Evolutionary conservation across 176 grass and related monocot genomes (phyloP), one percentile per base, ranked within the genome.

Genomic region (Eleusine coracana): DNA sequence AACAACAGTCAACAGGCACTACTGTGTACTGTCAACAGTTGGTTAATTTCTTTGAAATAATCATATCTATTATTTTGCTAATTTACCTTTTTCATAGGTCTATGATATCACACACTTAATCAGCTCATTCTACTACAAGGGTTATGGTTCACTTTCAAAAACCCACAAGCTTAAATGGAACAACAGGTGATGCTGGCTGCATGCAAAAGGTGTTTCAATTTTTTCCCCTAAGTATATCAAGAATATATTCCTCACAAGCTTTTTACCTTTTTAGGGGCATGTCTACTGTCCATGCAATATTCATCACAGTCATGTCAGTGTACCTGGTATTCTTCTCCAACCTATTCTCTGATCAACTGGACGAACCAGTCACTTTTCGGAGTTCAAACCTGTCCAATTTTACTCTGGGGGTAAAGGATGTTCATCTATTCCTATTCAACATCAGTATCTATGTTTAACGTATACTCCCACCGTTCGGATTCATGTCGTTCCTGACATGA

Each of bases 81-180:
- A 86, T 74, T 73, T 20, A 18, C 7, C 5, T 7, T 77, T 9
- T 27, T 78, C 66, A 60, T 79, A 99, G 96, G 89, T 75, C 69
- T 93, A 96, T 83, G 89, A 96, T 70, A 58, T 93, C 75, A 88
- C 96, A 73, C 89, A 87, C 54, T 74, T 93, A 82, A 80, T 96
- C 67, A 96, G 91, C 77, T 90, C 89, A 76, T 88, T 93, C 66
- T 99, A 93, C 81, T 99, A 75, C 85, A 96, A 99, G 80, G 76
- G 89, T 73, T 99, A 96, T 82, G 73, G 87, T 70, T 99, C 96
- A 80, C 96, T 99, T 83, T 96, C 89, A 71, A 96, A 99, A 85
- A 80, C 67, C 79, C 91, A 99, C 76, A 90, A 90, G 83, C 88
- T 99, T 84, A 93, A 99, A 82, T 99, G 96, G 96, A 99, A 93